Conservation (phyloP, 2,329 filamentous ascomycete species). For the Aaosphaeria pasadenensis region DNA sequence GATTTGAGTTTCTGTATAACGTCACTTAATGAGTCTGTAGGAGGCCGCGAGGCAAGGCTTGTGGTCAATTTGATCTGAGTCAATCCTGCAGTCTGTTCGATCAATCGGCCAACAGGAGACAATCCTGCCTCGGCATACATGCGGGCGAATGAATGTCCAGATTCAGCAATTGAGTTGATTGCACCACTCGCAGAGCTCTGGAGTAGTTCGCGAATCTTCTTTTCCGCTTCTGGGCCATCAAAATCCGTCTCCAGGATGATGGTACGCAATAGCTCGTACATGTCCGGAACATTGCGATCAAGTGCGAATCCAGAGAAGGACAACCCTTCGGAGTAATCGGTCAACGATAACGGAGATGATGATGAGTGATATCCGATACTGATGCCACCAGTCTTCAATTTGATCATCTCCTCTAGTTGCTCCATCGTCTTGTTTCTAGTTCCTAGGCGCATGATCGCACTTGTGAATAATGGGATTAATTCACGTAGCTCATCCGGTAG, state of each 20-base stretch:
- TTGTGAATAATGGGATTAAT: slow-evolving; percentile 85
- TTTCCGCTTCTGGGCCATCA: slow-evolving; percentile 74
- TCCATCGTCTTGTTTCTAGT: slow-evolving; percentile 89
- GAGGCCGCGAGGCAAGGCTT: slow-evolving; percentile 69
- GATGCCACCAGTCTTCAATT: slow-evolving; percentile 91
- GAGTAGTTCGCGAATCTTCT: slow-evolving; percentile 80
- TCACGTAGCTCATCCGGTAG: slow-evolving; percentile 81
- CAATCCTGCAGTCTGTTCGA: slow-evolving; percentile 85
- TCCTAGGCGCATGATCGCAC: slow-evolving; percentile 88
- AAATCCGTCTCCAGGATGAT: slow-evolving; percentile 88
- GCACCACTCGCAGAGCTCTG: slow-evolving; percentile 86
- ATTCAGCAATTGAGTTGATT: slow-evolving; percentile 86
- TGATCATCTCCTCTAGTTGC: slow-evolving; percentile 91
- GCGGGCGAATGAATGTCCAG: slow-evolving; percentile 83
- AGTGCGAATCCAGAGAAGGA: slow-evolving; percentile 82
- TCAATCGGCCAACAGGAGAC: slow-evolving; percentile 66
- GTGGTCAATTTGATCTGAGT: slow-evolving; percentile 85
- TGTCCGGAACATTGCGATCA: slow-evolving; percentile 83
- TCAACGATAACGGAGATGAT: slow-evolving; percentile 70
- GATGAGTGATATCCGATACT: slow-evolving; percentile 81
- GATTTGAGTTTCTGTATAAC: slow-evolving; percentile 79
- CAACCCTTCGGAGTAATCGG: slow-evolving; percentile 73
- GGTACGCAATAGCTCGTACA: slow-evolving; percentile 81
- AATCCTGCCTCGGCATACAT: slow-evolving; percentile 79
- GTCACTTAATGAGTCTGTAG: slow-evolving; percentile 67